Base-by-base conservation (phyloP, 2,329 filamentous ascomycete genomes). In the Colletotrichum musae region DNA sequence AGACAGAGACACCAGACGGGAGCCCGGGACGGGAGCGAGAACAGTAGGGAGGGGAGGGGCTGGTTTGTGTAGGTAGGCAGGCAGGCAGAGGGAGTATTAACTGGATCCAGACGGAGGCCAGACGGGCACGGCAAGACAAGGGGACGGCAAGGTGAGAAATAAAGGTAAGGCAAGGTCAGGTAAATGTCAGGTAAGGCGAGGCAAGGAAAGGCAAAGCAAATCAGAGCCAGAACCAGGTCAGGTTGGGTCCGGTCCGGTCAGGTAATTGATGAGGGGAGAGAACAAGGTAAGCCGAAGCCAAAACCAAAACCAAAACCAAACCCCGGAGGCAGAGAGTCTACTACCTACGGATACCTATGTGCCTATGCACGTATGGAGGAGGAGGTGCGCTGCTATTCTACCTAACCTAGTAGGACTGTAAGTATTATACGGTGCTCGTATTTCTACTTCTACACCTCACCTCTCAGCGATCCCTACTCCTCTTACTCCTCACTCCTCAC, bases 401-500 rank as follows among this genome's bases (percentile, higher is more conserved):
- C 21, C 21, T 24, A 24, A 24, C 21, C 21, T 24, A 24, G 21
- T 24, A 24, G 18, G 18, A 18, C 21, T 24, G 21, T 24, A 24
- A 24, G 21, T 24, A 24, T 10, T 36, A 10, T 36, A 36, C 9
- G 10, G 32, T 36, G 32, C 28, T 6, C 6, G 28, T 32, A 32
- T 36, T 36, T 36, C 7, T 21, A 18, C 18, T 36, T 36, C 7
- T 6, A n/a, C n/a, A 18, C 15, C 10, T 39, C 36, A 51, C 53
- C 28, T 51, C n/a, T 6, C 16, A 28, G 26, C 41, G 28, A 28
- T 54, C 28, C 32, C 39, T 12, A 41, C 26, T 6, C 52, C 56
- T 58, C 56, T 24, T 24, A 45, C 54, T 58, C 58, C 28, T 54
- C 41, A 36, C 28, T 53, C 39, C 54, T 65, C 58, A 21, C 21